Evolutionary conservation across 306 rosid genomes (phyloP), one percentile per base, ranked within the genome.

Genomic region (Fragaria nilgerrensis): DNA sequence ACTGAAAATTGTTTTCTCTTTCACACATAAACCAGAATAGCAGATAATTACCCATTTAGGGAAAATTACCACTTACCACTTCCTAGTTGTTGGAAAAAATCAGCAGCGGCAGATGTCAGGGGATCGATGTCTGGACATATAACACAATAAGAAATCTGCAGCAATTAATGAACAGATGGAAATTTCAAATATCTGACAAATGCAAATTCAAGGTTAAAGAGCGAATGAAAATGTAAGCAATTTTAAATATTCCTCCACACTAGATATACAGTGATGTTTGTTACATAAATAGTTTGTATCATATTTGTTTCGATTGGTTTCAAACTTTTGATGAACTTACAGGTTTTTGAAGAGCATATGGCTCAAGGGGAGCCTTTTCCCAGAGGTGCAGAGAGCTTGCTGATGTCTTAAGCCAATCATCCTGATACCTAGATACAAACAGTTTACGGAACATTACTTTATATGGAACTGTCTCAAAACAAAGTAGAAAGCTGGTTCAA

Each of bases 321-420:
- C 22, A 32, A 32, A 76, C 61, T 66, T 66, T 77, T 53, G 63
- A 78, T 55, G 23, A 85, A 84, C 94, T 80, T 88, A 90, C 98
- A 36, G 95, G 97, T 83, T 95, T 95, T 74, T 82, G 96, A 37
- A 85, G 88, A 75, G 97, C 98, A 84, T 89, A 95, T 52, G 98
- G 98, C 82, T 95, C 98, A 39, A 92, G 88, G 70, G 98, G 98
- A 87, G 97, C 97, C 88, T 95, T 95, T 85, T 95, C 98, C 98
- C 98, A 95, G 73, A 84, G 86, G 77, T 89, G 93, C 74, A 95
- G 80, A 78, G 91, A 86, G 82, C 81, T 89, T 48, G 96, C 90
- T 73, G 97, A 92, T 32, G 96, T 86, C 89, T 95, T 95, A 64
- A 95, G 98, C 98, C 98, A 95, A 90, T 95, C 98, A 79, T 95